These are phyloP conservation scores for Fusarium dimerum DNA, from an alignment of 2,329 filamentous ascomycete genomes.

Conservation along the genomic window DNA sequence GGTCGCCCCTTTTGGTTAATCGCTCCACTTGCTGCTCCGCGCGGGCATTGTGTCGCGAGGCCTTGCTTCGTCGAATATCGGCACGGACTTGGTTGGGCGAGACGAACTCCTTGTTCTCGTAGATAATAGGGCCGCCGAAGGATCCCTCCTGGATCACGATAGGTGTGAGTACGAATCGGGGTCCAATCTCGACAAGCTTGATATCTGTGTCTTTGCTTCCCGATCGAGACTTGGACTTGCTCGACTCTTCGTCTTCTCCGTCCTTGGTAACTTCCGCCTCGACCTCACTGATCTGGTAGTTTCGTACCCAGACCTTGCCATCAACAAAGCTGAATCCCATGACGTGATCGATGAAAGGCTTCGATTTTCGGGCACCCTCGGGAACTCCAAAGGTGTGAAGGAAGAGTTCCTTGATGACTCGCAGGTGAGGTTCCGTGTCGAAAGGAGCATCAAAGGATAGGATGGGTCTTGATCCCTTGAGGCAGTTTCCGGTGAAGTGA, in stretches of 20 bases:
- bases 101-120: slow-evolving; percentile 97
- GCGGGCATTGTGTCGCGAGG: slow-evolving; percentile 74
- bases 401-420: slow-evolving; percentile 86
- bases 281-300: slow-evolving; percentile 89
- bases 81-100: slow-evolving; percentile 91
- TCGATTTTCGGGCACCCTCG: slow-evolving; percentile 81
- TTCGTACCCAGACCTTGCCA: slow-evolving; percentile 93
- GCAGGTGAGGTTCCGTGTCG: slow-evolving; percentile 76
- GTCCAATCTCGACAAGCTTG: slow-evolving; percentile 88
- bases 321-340: slow-evolving; percentile 90
- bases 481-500: slow-evolving; percentile 93
- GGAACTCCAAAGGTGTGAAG: slow-evolving; percentile 91
- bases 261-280: slow-evolving; percentile 57
- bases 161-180: slow-evolving; percentile 87
- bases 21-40: slow-evolving; percentile 74
- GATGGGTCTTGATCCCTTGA: slow-evolving; percentile 89
- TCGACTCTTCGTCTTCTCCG: slow-evolving; percentile 46
- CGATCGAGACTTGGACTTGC: slow-evolving; percentile 36
- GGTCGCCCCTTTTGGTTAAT: slow-evolving; percentile 70
- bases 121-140: slow-evolving; percentile 95
- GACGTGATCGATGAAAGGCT: slow-evolving; percentile 95
- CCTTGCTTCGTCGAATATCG: slow-evolving; percentile 76
- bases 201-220: slow-evolving; percentile 67
- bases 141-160: slow-evolving; percentile 94
- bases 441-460: slow-evolving; percentile 91